Percentiles rank a stretch among this genome's conserved stretches.
phyloP scores from a whole-genome alignment of 1,284 basidiomycete species.

The Paramarasmius palmivorus region DNA sequence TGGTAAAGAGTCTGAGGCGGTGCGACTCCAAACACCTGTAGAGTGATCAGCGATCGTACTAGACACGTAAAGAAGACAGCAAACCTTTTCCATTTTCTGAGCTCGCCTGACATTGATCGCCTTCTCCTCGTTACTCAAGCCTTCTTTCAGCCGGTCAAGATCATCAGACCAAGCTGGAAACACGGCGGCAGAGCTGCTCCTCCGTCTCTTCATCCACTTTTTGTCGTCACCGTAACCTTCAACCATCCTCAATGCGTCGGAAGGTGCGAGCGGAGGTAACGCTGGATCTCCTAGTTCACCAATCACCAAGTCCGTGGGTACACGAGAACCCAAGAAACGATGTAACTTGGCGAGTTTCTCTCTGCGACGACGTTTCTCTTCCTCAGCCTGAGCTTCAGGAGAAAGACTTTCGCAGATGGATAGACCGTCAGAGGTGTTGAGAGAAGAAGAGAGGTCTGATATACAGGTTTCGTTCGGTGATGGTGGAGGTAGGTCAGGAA shows the following conservation, averaged over 20 bases:
- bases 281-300: conserved; percentile 37
- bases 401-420: conserved; percentile 26
- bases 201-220: conserved; percentile 47
- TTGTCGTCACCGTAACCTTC: conserved; percentile 26
- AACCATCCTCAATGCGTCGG: conserved; percentile 2
- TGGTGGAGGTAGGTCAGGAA: background rate
- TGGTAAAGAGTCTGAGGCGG: conserved; percentile 76
- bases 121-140: conserved; percentile 69
- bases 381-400: conserved; percentile 54
- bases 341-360: conserved; percentile 77
- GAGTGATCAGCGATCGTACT: conserved; percentile 5
- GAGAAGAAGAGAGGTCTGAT: conserved; percentile 3
- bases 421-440: conserved; percentile 24
- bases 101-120: conserved; percentile 76
- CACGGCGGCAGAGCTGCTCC: conserved; percentile 57
- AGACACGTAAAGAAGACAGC: conserved; percentile 17
- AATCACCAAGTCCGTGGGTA: conserved; percentile 68
- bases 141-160: conserved; percentile 64
- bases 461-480: conserved; percentile 9
- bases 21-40: conserved; percentile 74
- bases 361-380: conserved; percentile 64
- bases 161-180: conserved; percentile 51
- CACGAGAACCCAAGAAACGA: conserved; percentile 76
- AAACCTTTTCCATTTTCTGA: conserved; percentile 82
- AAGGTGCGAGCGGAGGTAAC: conserved; percentile 26